Evolutionary conservation across 2,329 filamentous ascomycete species (phyloP), one percentile per base, ranked within the genome.

Genomic region (Aulographum hederae): DNA sequence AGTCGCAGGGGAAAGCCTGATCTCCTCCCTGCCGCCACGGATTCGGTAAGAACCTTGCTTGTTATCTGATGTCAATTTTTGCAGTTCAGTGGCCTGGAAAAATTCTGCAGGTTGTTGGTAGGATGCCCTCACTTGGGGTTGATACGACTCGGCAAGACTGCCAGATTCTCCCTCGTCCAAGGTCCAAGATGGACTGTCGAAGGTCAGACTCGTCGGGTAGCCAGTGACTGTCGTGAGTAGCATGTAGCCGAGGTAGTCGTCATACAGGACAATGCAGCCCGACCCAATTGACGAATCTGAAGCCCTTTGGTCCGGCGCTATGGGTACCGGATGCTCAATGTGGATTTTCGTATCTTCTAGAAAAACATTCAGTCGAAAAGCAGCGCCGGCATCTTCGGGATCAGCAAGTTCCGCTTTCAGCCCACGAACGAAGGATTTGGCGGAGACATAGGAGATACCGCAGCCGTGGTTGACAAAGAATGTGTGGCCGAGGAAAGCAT

Each of bases 1-100:
- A 2, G 76, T 79, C 15, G 76, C 67, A 10, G 76, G 70, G 15
- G 73, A 78, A 15, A 84, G 63, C 36, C 69, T 65, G 33, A 85
- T 61, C 44, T 78, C 70, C 37, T 79, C 73, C 35, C 67, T 69
- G 30, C 80, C 54, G 17, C 8, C 50, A 4, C 67, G 61, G 18
- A 50, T 48, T n/a, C n/a, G n/a, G n/a, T n/a, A n/a, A 13, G 21
- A 25, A 25, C 10, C 8, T 8, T 8, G 29, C 10, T 26, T 17
- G 8, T 8, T 10, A 8, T 31, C 29, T 15, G 8, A 10, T 10
- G 8, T 17, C 8, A 26, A 8, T 26, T 26, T 10, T 3, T 71
- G 66, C 6, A 80, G 49, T 16, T 59, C 56, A 4, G 69, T 73
- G 5, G 53, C 51, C 35, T 67, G 57, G 33, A 68, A 68, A 35